Base-by-base conservation (phyloP, 352 stramenopile genomes). In the Phytophthora pinifolia region DNA sequence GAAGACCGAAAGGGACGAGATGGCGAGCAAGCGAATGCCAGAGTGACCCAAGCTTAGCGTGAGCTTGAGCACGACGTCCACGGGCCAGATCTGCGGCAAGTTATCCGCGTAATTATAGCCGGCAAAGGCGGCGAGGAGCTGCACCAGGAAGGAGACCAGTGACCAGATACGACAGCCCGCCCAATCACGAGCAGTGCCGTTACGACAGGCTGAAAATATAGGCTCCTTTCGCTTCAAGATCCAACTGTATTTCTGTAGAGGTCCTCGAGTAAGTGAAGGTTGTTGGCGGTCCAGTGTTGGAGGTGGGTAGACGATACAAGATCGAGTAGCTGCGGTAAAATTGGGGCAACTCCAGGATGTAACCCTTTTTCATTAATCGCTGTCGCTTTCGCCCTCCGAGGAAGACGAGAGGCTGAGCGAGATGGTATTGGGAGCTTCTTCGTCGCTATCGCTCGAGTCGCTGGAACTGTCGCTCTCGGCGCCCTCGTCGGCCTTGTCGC, bases 401-500 rank as follows among this genome's bases (percentile, higher is more conserved):
- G 72, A 82, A 6, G 76, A 88, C 25, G 77, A 88, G 25, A 91
- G 74, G 54, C 78, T 89, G 60, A 91, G 76, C 29, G 76, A 86
- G 44, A 91, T 84, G 34, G 81, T 83, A 46, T 91, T 72, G 9
- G 62, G 44, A 9, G 62, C 72, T 6, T 91, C 80, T 44, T 88
- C 68, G 30, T 74, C 77, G 45, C 71, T 83, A 44, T 87, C 76
- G 35, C 74, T 83, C 13, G 67, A 79, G 37, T 78, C 71, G 31
- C 74, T 85, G 4, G 72, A 76, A 37, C 70, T 81, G 12, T 74
- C 66, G 42, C 67, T 77, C 15, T 77, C 71, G 25, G 62, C 70
- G 6, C 64, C 60, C 3, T 70, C 65, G 18, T 72, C 69, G 3
- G 38, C 61, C 18, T 68, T 69, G 9, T 74, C 74, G 38, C 71